Evolutionary conservation across 2,329 filamentous ascomycete species (phyloP).

Genomic region (Aspergillus sp.): DNA sequence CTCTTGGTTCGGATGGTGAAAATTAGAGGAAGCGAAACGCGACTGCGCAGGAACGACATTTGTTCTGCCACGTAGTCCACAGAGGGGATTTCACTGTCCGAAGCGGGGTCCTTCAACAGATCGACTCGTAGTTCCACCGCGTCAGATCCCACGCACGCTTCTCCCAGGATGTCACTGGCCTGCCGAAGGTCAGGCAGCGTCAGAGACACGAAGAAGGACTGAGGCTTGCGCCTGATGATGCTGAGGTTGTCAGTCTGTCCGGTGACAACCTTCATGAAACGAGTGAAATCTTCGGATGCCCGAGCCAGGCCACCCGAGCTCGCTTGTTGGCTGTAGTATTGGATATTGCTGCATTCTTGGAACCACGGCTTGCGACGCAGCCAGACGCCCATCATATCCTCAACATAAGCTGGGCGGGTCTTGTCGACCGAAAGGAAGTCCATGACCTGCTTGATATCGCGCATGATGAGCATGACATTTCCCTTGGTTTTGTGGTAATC

Average conservation of each 20-base stretch:
- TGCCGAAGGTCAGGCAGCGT: constrained; percentile 74
- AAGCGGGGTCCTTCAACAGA: constrained; percentile 71
- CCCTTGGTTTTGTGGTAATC: constrained; percentile 75
- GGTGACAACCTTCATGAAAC: constrained; percentile 69
- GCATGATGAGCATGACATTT: constrained; percentile 81
- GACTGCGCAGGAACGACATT: constrained; percentile 72
- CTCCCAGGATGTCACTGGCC: constrained; percentile 64
- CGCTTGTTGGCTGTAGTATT: constrained; percentile 79
- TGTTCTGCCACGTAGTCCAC: constrained; percentile 79
- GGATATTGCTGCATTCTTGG: constrained; percentile 87
- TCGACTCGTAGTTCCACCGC: constrained; percentile 95
- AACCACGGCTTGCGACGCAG: constrained; percentile 86
- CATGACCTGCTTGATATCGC: constrained; percentile 84
- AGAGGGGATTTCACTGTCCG: constrained; percentile 56
- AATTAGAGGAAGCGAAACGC: constrained; percentile 75
- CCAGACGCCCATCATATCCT: constrained; percentile 91
- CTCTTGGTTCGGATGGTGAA: constrained; percentile 85
- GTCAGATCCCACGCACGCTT: constrained; percentile 80
- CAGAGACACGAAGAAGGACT: constrained; percentile 90
- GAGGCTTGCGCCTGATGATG: constrained; percentile 61
- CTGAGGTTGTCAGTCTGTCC: constrained; percentile 58
- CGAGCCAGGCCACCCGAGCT: constrained; percentile 51
- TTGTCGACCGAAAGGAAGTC: constrained; percentile 86
- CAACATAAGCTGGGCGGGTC: constrained; percentile 85
- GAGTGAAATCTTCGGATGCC: constrained; percentile 67